Base-by-base conservation (phyloP, 148 eudicot species). In the Silene conica region DNA sequence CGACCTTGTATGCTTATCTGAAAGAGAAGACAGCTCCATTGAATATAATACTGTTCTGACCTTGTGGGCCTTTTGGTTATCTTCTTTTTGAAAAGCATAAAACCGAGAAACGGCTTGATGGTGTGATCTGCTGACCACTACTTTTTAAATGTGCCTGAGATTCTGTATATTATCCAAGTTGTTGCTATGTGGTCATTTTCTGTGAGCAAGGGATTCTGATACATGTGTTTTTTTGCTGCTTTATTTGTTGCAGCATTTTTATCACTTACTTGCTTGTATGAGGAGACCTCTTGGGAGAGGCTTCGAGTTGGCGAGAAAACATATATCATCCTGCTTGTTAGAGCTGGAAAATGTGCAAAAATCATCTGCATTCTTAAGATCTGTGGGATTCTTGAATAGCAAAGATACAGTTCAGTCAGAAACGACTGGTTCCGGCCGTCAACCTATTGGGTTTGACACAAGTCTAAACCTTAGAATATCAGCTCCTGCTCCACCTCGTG, bases 401-500 rank as follows among this genome's bases (percentile, higher is more conserved):
- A 76, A 79, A 62, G 83, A 82, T 76, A 81, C 77, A 61, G 22
- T 45, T 43, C 80, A 78, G 73, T 69, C 78, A 68, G 81, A 76
- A 76, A 90, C 99, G 45, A 95, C 99, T 21, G 99, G 96, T 70
- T 95, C 99, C 56, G 96, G 99, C 72, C 77, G 91, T 77, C 84
- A 86, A 75, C 94, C 97, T 65, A 78, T 92, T 62, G 99, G 99
- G 19, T 95, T 95, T 84, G 99, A 95, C 80, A 83, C 89, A 63
- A 89, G 89, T 77, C 77, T 95, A 82, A 95, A 95, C 84, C 78
- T 86, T 79, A 92, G 99, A 81, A 81, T 89, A 70, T 90, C 94
- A 70, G 94, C 99, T 73, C 97, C 97, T 71, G 86, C 91, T 80
- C 99, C 99, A 69, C 99, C 99, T 38, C 97, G 99, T 70, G 85